Conservation (phyloP, 2,329 filamentous ascomycete species). For the Aureobasidium musti region DNA sequence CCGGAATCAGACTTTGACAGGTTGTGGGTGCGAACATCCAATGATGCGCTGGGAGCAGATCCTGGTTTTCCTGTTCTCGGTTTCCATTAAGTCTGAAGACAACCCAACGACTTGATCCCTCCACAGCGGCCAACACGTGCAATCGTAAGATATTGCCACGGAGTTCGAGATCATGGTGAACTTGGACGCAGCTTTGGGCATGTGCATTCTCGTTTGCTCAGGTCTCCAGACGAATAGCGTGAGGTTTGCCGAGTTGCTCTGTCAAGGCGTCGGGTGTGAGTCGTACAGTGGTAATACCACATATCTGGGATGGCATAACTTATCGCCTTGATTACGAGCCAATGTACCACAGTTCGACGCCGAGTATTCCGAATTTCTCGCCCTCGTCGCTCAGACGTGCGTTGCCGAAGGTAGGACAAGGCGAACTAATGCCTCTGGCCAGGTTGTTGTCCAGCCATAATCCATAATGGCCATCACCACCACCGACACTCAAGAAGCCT, state of each 20-base stretch:
- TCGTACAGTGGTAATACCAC: not conserved
- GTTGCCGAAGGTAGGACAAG: slow-evolving; percentile 91
- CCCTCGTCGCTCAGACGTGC: slow-evolving; percentile 92
- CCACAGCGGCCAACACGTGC: not conserved
- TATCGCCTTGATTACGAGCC: slow-evolving; percentile 52
- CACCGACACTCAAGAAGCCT: slow-evolving; percentile 81
- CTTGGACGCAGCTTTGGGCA: not conserved
- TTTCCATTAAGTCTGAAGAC: no score
- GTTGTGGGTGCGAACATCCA: not conserved
- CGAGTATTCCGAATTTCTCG: slow-evolving; percentile 85
- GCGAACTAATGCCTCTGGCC: slow-evolving; percentile 77
- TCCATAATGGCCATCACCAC: slow-evolving; percentile 83
- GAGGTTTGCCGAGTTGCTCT: not conserved
- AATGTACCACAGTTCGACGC: slow-evolving; percentile 91
- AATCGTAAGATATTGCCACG: not conserved
- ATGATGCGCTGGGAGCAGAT: not conserved
- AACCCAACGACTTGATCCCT: not conserved
- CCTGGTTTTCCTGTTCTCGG: not conserved
- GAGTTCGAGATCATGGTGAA: no score
- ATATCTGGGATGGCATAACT: not conserved
- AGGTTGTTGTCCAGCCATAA: slow-evolving; percentile 89
- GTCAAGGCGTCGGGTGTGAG: not conserved
- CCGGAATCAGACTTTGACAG: not conserved
- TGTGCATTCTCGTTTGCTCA: not conserved
- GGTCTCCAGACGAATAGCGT: not conserved